Percentiles rank a stretch among this genome's conserved stretches.
Conservation (phyloP, 2,329 filamentous ascomycete species). For the Blastomyces parvus region DNA sequence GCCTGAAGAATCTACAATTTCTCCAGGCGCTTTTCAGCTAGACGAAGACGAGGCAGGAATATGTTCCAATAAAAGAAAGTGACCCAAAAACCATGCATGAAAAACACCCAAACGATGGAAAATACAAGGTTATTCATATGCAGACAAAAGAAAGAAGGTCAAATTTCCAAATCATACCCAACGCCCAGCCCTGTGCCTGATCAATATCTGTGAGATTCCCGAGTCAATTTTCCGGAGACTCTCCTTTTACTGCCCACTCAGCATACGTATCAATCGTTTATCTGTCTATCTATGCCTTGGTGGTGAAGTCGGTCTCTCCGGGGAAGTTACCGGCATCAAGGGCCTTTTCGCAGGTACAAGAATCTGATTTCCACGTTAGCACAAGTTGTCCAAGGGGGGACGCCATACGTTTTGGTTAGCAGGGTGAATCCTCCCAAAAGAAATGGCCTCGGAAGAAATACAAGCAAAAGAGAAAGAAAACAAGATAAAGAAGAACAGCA, state of each 20-base stretch:
- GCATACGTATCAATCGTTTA: background rate
- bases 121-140: background rate
- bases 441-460: background rate
- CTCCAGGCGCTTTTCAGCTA: too few relatives aligned
- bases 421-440: background rate
- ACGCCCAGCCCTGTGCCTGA: too few relatives aligned
- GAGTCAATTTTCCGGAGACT: background rate
- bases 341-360: conserved; percentile 76
- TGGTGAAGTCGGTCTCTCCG: conserved; percentile 82
- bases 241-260: background rate
- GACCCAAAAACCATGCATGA: background rate
- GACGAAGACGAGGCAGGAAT: too few relatives aligned
- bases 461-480: background rate
- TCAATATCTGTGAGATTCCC: too few relatives aligned
- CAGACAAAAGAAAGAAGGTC: background rate
- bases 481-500: background rate
- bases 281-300: conserved; percentile 35
- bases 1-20: too few relatives aligned
- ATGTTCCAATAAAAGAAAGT: background rate
- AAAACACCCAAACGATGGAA: background rate
- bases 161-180: too few relatives aligned
- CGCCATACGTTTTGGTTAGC: background rate
- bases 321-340: conserved; percentile 53
- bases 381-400: background rate
- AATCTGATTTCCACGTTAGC: conserved; percentile 36